Conservation (phyloP, 2,329 filamentous ascomycete species). For the Aspergillus quadrilineatus region DNA sequence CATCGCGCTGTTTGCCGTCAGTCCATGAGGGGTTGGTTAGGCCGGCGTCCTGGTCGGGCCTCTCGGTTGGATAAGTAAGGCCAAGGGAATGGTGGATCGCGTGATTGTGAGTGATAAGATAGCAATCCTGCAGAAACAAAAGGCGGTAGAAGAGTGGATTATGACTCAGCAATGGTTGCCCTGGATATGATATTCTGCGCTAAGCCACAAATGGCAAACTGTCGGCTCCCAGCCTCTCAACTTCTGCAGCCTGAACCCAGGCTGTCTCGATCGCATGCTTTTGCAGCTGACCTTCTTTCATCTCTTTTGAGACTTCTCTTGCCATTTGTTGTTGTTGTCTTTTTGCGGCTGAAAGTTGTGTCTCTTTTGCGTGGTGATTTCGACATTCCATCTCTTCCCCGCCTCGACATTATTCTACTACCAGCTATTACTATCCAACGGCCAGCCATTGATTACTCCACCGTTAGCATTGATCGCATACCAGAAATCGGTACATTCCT, state of each 20-base stretch:
- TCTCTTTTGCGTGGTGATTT: constrained; percentile 7
- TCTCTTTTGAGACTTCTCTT: constrained; percentile 8
- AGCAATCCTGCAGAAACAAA: constrained; percentile 11
- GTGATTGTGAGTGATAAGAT: constrained; percentile 25
- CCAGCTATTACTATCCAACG: neutral
- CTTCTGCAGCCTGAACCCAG: neutral
- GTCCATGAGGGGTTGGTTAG: constrained; percentile 1
- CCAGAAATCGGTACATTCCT: constrained; percentile 5
- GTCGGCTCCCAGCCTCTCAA: constrained; percentile 29
- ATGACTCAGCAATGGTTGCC: constrained; percentile 37
- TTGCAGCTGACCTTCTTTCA: constrained; percentile 3
- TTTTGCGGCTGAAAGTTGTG: neutral
- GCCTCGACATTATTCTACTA: constrained; percentile 7
- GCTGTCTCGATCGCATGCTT: constrained; percentile 5
- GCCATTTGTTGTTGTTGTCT: constrained; percentile 6
- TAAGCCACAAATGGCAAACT: constrained; percentile 43
- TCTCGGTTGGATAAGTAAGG: neutral
- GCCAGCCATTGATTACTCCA: constrained; percentile 9
- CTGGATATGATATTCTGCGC: constrained; percentile 40
- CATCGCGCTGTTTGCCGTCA: constrained; percentile 21
- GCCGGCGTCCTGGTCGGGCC: neutral
- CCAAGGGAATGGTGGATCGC: constrained; percentile 3
- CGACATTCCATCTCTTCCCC: constrained; percentile 3
- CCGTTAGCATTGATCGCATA: constrained; percentile 13
- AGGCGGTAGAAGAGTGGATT: constrained; percentile 23